Evolutionary conservation across 2,329 filamentous ascomycete genomes (phyloP), one percentile per base, ranked within the genome.

Genomic region (Diplocarpon rosae): DNA sequence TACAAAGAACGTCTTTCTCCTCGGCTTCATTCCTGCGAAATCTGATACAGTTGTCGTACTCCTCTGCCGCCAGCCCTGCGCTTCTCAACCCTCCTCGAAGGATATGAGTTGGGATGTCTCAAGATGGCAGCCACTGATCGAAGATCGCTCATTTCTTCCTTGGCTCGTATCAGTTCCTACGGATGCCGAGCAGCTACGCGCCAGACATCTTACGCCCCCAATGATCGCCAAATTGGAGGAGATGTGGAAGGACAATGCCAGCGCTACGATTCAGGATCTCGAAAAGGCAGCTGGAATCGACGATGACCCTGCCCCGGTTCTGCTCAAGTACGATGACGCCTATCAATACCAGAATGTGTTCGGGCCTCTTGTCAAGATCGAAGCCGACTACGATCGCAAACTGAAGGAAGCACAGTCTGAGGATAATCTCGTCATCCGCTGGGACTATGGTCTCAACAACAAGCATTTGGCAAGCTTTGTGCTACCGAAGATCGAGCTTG

Each of bases 51-150:
- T 98, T 24, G 93, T 98, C 7, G 92, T 98, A 17, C 78, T 98
- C 36, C 76, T 98, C 31, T 98, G 92, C 64, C 88, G 92, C 49
- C 92, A 96, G 65, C 92, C 92, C 37, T 98, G 92, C 65, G 92
- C 90, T 29, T 83, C 92, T 24, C 90, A 85, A 68, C 85, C 89
- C 1, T 96, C 92, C 29, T 90, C 87, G 53, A 98, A 98, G 67
- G 92, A 98, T 60, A 96, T 98, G 89, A 98, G 92, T 64, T 98
- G 92, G 92, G 92, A 98, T 63, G 93, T 89, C 5, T 94, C 90
- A 20, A 80, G 89, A 61, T 98, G 92, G 92, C 89, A 96, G 63
- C 92, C 92, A 11, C 72, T 98, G 47, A 96, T 98, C 53, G 89
- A 95, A 65, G 92, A 98, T 61, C 86, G 92, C 39, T 92, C 88